Percentiles rank a stretch among this genome's conserved stretches.
These are phyloP conservation scores for Hypoxylon lienhwacheense DNA, from an alignment of 495 filamentous ascomycete genomes.

Conservation along the genomic window DNA sequence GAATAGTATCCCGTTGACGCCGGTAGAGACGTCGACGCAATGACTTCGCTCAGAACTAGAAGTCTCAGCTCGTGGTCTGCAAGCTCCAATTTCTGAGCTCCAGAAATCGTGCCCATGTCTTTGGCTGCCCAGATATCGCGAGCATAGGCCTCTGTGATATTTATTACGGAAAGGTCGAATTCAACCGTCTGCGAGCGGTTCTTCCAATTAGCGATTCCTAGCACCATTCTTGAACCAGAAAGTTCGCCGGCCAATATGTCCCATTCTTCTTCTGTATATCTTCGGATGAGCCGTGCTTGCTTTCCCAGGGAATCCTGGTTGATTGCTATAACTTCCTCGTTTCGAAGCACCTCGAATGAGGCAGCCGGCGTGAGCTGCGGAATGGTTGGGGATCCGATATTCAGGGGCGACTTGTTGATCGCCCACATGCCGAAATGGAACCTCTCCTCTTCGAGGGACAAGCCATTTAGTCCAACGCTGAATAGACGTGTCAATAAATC, in stretches of 20 bases:
- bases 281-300: constrained; percentile 41
- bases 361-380: constrained; percentile 42
- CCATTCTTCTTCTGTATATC: constrained; percentile 45
- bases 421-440: constrained; percentile 63
- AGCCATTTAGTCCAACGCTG: constrained; percentile 38
- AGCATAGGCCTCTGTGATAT: constrained; percentile 44
- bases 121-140: constrained; percentile 49
- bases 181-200: constrained; percentile 44
- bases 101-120: constrained; percentile 39
- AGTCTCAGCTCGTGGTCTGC: constrained; percentile 49
- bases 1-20: constrained; percentile 44
- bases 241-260: constrained; percentile 56
- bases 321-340: constrained; percentile 55
- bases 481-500: constrained; percentile 37
- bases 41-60: constrained; percentile 46
- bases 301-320: constrained; percentile 58
- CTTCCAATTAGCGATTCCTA: constrained; percentile 51
- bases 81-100: constrained; percentile 44
- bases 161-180: constrained; percentile 45
- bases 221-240: constrained; percentile 43
- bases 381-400: constrained; percentile 53
- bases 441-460: constrained; percentile 46
- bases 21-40: constrained; percentile 34
- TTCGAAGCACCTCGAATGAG: constrained; percentile 48
- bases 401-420: constrained; percentile 58